Conservation (phyloP, 2,329 filamentous ascomycete species). For the Lachnellula willkommii region DNA sequence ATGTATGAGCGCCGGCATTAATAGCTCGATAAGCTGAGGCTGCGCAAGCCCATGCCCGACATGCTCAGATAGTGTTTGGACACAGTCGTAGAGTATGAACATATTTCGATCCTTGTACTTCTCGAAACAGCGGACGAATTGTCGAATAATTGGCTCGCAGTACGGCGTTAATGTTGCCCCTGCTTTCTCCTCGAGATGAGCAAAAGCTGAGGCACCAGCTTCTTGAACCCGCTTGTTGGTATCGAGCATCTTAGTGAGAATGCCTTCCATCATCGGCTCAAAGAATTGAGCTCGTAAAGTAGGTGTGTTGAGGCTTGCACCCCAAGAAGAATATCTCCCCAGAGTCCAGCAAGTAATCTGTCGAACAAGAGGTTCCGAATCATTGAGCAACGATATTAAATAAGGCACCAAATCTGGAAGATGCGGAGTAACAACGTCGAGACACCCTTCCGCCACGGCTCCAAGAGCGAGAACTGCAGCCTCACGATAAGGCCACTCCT, state of each 20-base stretch:
- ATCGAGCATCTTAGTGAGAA: conserved; percentile 90
- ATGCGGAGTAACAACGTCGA: conserved; percentile 83
- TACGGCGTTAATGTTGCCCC: conserved; percentile 77
- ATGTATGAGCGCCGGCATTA: conserved; percentile 89
- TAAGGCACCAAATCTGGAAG: conserved; percentile 87
- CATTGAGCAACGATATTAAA: conserved; percentile 77
- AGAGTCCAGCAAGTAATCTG: conserved; percentile 99
- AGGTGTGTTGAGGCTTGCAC: conserved; percentile 64
- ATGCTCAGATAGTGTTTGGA: conserved; percentile 91
- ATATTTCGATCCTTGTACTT: conserved; percentile 99
- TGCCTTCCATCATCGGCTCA: conserved; percentile 94
- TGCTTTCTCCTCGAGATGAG: conserved; percentile 90
- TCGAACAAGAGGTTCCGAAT: conserved; percentile 82
- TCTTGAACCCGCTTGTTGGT: conserved; percentile 98
- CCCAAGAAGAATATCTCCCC: conserved; percentile 90
- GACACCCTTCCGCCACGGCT: conserved; percentile 90
- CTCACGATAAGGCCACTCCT: conserved; percentile 87
- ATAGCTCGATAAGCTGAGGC: conserved; percentile 70
- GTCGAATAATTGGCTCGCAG: conserved; percentile 80
- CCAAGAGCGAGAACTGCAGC: conserved; percentile 91
- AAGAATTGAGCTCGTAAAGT: conserved; percentile 72
- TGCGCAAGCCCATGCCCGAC: conserved; percentile 77
- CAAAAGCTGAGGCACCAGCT: conserved; percentile 91
- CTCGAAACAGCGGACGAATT: conserved; percentile 86
- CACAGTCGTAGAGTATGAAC: conserved; percentile 97